phyloP scores from a whole-genome alignment of 768 basidiomycete species.

The Serpula lacrymans region DNA sequence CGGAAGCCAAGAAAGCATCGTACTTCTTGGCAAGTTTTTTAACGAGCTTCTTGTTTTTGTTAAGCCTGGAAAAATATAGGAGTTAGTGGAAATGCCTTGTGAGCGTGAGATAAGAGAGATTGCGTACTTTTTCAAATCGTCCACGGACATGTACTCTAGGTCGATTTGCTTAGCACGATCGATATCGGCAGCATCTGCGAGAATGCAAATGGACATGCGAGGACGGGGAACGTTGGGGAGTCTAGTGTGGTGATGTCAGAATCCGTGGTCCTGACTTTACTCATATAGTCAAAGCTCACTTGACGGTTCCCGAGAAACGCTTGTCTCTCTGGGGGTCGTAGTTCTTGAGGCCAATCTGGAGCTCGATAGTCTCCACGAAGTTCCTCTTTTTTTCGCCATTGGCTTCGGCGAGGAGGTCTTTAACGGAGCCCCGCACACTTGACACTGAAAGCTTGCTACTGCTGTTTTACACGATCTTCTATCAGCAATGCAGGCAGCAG shows the following conservation, averaged over 20 bases:
- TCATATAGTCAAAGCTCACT: slow-evolving; percentile 49
- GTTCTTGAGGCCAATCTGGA: slow-evolving; percentile 97
- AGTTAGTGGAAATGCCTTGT: background rate
- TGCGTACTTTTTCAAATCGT: slow-evolving; percentile 95
- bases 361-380: slow-evolving; percentile 94
- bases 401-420: slow-evolving; percentile 81
- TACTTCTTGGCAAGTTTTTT: slow-evolving; percentile 99
- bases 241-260: slow-evolving; percentile 37
- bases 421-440: slow-evolving; percentile 99
- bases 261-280: too few relatives aligned
- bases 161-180: slow-evolving; percentile 98
- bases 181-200: slow-evolving; percentile 98
- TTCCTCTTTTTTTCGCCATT: slow-evolving; percentile 89
- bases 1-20: slow-evolving; percentile 97
- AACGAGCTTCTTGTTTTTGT: slow-evolving; percentile 99
- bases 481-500: background rate
- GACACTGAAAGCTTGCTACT: slow-evolving; percentile 92
- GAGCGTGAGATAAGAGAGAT: background rate
- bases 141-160: slow-evolving; percentile 98
- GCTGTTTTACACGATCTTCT: slow-evolving; percentile 10
- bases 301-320: slow-evolving; percentile 99
- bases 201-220: slow-evolving; percentile 99
- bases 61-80: slow-evolving; percentile 52
- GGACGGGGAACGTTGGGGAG: slow-evolving; percentile 97
- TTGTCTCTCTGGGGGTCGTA: slow-evolving; percentile 99